phyloP scores from a whole-genome alignment of 169 alveolate species.

The Plasmodium inui region DNA sequence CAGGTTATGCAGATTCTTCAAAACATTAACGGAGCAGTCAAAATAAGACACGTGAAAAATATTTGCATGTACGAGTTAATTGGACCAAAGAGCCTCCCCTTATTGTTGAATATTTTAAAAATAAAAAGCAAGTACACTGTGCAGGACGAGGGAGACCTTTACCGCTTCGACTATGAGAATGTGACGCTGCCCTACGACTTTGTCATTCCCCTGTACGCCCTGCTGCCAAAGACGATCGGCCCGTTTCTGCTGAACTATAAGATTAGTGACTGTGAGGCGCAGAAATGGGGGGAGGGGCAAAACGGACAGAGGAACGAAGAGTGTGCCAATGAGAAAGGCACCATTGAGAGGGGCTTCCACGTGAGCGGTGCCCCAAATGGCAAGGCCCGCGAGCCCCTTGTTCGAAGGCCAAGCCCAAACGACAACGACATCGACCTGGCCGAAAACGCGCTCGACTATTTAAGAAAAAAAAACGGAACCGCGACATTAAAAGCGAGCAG shows the following conservation, averaged over 20 bases:
- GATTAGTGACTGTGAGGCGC: not conserved
- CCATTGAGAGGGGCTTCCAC: not conserved
- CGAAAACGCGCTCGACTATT: slow-evolving; percentile 43
- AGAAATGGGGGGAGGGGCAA: not conserved
- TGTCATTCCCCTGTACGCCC: slow-evolving; percentile 57
- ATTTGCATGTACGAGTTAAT: slow-evolving; percentile 73
- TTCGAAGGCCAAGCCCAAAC: not conserved
- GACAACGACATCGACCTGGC: not conserved
- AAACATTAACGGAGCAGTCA: not conserved
- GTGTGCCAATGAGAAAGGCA: not conserved
- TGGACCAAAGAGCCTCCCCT: slow-evolving; percentile 41
- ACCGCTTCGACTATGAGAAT: slow-evolving; percentile 36
- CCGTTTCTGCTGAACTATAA: slow-evolving; percentile 45
- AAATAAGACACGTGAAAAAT: slow-evolving; percentile 54
- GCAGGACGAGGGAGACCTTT: slow-evolving; percentile 1
- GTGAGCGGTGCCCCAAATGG: not conserved
- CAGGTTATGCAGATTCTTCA: slow-evolving; percentile 11
- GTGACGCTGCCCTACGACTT: slow-evolving; percentile 57
- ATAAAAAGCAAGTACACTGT: slow-evolving; percentile 20
- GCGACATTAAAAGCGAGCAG: not conserved
- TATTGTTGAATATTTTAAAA: slow-evolving; percentile 43
- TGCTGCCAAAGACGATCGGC: slow-evolving; percentile 42
- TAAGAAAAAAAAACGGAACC: slow-evolving; percentile 36
- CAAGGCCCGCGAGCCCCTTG: not conserved
- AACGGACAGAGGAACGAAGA: not conserved